Base-by-base conservation (phyloP, 805 yeast genomes). In the Myxozyma neotropica region DNA sequence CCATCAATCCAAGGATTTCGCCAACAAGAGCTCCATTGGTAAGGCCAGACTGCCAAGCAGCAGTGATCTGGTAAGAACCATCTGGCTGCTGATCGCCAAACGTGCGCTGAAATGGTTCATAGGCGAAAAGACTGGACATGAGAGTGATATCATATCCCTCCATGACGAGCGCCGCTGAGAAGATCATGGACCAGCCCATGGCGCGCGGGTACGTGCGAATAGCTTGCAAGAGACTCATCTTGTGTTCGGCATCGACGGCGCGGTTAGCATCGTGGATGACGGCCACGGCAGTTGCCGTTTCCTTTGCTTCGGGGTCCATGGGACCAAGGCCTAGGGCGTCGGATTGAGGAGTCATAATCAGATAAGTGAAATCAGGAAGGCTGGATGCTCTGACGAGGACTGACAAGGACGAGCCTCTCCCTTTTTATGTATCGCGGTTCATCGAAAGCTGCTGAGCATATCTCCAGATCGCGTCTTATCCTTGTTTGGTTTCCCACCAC, bases 91-190 rank as follows among this genome's bases (percentile, higher is more conserved):
- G 47, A 19, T 10, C 44, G 21, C 69, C 69, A 42, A 45, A 66
- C 35, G 36, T 40, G 23, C 56, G 8, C 7, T 26, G 45, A 47
- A 67, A 67, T 19, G 62, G 42, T 12, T 59, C 55, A 44, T 52
- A 61, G 4, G 77, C 81, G 69, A 73, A 80, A 67, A 81, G 75
- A 1, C 77, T 70, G 39, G 69, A 65, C 49, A 80, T 68, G 43
- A 80, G 70, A 48, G 70, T 71, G 19, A 72, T 69, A 63, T 80
- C 83, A 69, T 77, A 80, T 21, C 83, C 83, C 62, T 78, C 83
- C 82, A 80, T 80, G 51, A 80, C 66, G 58, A 80, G 68, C 27
- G 80, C 76, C 3, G 75, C 63, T 1, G 82, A 77, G 39, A 80
- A 68, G 29, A 79, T 67, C 15, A 78, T 59, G 1, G 82, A 77